Evolutionary conservation across 1,284 basidiomycete genomes (phyloP).

Genomic region (Phellinidium pouzarii): DNA sequence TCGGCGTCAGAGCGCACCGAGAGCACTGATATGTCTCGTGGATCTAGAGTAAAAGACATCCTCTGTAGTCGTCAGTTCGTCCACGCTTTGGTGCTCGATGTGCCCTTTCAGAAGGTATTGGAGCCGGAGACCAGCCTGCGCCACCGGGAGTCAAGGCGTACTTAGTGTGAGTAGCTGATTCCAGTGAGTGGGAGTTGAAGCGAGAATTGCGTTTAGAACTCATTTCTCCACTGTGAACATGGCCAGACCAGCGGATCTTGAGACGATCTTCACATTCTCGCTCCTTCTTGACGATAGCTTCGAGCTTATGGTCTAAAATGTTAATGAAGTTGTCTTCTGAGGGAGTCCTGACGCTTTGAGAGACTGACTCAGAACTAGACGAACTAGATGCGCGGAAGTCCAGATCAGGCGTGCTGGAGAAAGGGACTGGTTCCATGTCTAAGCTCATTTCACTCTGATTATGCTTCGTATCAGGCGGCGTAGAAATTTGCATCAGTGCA

Average conservation of each 20-base stretch:
- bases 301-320: slow-evolving; percentile 9
- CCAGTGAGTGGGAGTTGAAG: neutral
- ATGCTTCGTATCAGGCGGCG: no score
- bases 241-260: neutral
- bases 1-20: neutral
- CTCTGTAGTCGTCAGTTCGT: no score
- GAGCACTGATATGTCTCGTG: no score
- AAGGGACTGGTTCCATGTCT: slow-evolving; percentile 7
- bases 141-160: neutral
- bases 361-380: neutral
- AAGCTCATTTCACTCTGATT: no score
- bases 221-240: neutral
- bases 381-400: slow-evolving; percentile 5
- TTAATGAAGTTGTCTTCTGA: slow-evolving; percentile 7
- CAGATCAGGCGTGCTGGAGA: slow-evolving; percentile 16
- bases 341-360: slow-evolving; percentile 9
- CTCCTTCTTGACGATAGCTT: slow-evolving; percentile 1
- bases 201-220: neutral
- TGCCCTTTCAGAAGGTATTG: neutral
- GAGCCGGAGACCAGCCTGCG: neutral
- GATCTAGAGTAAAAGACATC: no score
- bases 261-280: neutral
- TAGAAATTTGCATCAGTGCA: no score
- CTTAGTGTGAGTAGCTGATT: neutral
- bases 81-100: slow-evolving; percentile 7